Evolutionary conservation across 2,329 filamentous ascomycete species (phyloP).

Genomic region (Sporothrix inflata): DNA sequence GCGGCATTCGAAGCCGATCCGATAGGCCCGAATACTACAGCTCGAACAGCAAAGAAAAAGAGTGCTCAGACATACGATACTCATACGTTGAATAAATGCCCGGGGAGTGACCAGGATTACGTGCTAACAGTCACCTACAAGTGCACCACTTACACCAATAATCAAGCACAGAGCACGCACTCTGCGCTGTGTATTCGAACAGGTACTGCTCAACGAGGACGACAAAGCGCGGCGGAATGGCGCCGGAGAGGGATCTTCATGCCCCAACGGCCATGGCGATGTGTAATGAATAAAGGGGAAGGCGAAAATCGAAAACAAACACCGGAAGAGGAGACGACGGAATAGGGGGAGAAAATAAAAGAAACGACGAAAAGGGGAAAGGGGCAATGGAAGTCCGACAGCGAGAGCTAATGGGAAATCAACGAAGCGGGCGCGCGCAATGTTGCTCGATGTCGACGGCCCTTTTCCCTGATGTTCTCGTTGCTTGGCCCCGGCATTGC

Average conservation of each 20-base stretch:
- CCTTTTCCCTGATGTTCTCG: not conserved
- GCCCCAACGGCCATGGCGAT: not conserved
- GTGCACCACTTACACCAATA: not conserved
- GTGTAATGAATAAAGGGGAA: not conserved
- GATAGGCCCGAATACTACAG: constrained; percentile 7
- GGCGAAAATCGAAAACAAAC: not conserved
- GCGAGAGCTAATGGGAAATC: not conserved
- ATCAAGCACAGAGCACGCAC: not conserved
- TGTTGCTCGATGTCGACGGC: not conserved
- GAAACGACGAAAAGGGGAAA: not conserved
- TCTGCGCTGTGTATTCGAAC: not conserved
- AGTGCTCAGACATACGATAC: constrained; percentile 6
- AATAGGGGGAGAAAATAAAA: not conserved
- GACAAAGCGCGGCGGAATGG: constrained; percentile 11
- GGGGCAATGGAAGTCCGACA: not conserved
- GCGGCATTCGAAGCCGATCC: not conserved
- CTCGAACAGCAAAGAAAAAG: not conserved
- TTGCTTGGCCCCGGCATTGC: not conserved
- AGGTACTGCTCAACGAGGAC: not conserved
- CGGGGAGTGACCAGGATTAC: not conserved
- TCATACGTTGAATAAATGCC: not conserved
- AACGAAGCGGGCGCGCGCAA: not conserved
- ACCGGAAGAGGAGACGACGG: not conserved
- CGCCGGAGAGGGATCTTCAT: not conserved
- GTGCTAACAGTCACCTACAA: not conserved